Evolutionary conservation across 2,329 filamentous ascomycete genomes (phyloP), one percentile per base, ranked within the genome.

Genomic region (Dactylonectria estremocensis): DNA sequence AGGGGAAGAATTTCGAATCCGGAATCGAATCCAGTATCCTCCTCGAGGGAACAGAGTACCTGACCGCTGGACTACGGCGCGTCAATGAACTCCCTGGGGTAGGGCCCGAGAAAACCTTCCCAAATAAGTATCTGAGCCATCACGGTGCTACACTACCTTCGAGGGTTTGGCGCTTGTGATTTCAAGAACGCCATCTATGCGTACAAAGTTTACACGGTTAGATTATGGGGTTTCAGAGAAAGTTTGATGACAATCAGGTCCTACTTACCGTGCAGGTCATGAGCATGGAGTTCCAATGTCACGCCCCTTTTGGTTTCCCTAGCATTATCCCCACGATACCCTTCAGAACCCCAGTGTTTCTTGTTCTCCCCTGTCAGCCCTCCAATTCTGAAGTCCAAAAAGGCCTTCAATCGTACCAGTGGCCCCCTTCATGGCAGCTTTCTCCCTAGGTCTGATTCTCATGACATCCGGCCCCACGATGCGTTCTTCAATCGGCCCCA

Each of bases 271-370:
- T 5, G 14, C 31, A 16, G 6, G 24, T 49, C 20, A 37, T 28
- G 43, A 20, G 43, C 45, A 50, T 33, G 45, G 35, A 16, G 22
- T 40, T 8, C 16, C 10, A 18, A 18, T 24, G 22, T 31, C n/a
- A 22, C 31, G 45, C 31, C 28, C 46, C n/a, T 20, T 46, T 18
- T 20, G 24, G 3, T 35, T 46, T 46, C 28, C 8, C n/a, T 31
- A 49, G 59, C 50, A 31, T 61, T 54, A 33, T 40, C 33, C 5
- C 54, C 40, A 61, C 48, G 59, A 61, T 55, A 61, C 59, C 59
- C 59, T 18, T 37, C 52, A 16, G 14, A 40, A 18, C 28, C 46
- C 14, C 50, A 33, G 28, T 37, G 6, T 43, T n/a, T 18, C n/a
- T n/a, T 43, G 16, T 8, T n/a, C n/a, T 6, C 16, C 8, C n/a